Conservation (phyloP, 1,139 yeast genomes). For the Schwanniomyces etchellsii region DNA sequence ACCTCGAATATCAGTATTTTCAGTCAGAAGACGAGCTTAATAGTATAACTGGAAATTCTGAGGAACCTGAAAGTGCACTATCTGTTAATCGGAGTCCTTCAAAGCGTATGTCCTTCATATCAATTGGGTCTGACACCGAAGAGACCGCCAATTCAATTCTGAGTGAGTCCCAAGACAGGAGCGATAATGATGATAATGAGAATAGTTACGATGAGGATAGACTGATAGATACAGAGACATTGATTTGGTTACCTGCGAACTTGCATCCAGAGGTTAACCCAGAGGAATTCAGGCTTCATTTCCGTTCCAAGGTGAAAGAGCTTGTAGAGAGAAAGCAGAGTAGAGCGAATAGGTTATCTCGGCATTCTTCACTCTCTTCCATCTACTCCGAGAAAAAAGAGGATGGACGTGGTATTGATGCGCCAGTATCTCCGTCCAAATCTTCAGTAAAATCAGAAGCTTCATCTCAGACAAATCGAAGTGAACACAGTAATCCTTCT, state of each 20-base stretch:
- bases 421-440: slow-evolving; percentile 1
- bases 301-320: slow-evolving; percentile 74
- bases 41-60: not conserved
- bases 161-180: not conserved
- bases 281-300: slow-evolving; percentile 79
- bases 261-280: slow-evolving; percentile 94
- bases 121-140: slow-evolving; percentile 2
- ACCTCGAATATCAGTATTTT: slow-evolving; percentile 28
- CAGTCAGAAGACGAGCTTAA: slow-evolving; percentile 10
- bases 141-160: not conserved
- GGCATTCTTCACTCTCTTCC: slow-evolving; percentile 27
- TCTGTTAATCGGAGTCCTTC: slow-evolving; percentile 1
- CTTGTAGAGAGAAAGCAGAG: slow-evolving; percentile 46
- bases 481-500: slow-evolving; percentile 45
- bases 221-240: slow-evolving; percentile 22
- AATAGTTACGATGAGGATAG: slow-evolving; percentile 13
- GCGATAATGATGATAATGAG: not conserved
- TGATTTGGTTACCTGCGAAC: slow-evolving; percentile 93
- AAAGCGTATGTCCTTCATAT: not conserved
- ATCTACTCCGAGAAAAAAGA: slow-evolving; percentile 5
- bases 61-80: not conserved
- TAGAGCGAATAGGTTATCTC: slow-evolving; percentile 23
- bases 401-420: slow-evolving; percentile 1
- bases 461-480: slow-evolving; percentile 6
- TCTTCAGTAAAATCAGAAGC: slow-evolving; percentile 1